Conservation (phyloP, 345 rosid genomes). For the Microcos paniculata region DNA sequence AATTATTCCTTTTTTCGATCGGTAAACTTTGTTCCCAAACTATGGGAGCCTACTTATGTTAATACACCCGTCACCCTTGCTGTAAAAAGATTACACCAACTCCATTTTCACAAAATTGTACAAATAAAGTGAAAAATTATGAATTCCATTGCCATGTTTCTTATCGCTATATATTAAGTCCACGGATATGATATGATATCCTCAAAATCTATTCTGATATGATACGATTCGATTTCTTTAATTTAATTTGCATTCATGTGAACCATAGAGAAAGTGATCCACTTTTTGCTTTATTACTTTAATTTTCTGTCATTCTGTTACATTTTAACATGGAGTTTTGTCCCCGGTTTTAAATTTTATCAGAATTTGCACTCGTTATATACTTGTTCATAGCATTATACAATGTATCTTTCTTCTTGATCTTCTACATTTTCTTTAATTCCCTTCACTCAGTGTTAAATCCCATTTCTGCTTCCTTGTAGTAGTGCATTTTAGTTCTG, state of each 20-base stretch:
- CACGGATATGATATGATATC: background rate
- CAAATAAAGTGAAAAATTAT: background rate
- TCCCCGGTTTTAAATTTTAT: no score
- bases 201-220: background rate
- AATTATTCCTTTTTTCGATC: background rate
- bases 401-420: no score
- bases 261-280: background rate
- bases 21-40: background rate
- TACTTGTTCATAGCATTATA: no score
- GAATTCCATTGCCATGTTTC: background rate
- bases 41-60: conserved; percentile 6
- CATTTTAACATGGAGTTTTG: background rate
- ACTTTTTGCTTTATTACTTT: background rate
- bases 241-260: background rate
- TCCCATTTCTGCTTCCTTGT: background rate
- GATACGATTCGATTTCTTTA: background rate
- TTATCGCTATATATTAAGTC: background rate
- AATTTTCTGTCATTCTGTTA: background rate
- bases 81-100: background rate
- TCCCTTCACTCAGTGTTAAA: no score
- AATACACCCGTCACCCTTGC: background rate
- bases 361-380: no score
- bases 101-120: background rate
- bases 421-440: no score
- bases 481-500: background rate